Conservation (phyloP, 345 rosid species). For the Melaleuca alternifolia region DNA sequence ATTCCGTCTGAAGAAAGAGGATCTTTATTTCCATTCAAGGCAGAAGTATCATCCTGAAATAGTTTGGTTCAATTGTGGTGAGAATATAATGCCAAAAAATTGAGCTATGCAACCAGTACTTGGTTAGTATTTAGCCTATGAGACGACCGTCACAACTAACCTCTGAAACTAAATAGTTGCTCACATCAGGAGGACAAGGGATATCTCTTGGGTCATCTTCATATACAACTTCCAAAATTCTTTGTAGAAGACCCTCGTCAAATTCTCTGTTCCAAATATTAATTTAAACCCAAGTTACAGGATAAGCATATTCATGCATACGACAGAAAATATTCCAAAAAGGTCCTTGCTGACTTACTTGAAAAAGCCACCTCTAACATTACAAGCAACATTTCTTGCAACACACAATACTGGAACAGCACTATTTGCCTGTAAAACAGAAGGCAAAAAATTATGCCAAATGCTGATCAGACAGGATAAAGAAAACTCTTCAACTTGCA, state of each 20-base stretch:
- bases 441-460: slow-evolving; percentile 6
- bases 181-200: slow-evolving; percentile 93
- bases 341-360: slow-evolving; percentile 38
- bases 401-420: slow-evolving; percentile 76
- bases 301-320: neutral
- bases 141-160: slow-evolving; percentile 26
- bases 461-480: neutral
- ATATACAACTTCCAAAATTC: slow-evolving; percentile 60
- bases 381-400: slow-evolving; percentile 96
- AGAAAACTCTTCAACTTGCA: neutral
- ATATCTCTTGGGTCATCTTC: slow-evolving; percentile 65
- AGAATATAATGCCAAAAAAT: neutral
- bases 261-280: slow-evolving; percentile 56
- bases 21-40: slow-evolving; percentile 57
- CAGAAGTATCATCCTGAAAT: slow-evolving; percentile 66
- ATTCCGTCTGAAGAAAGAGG: slow-evolving; percentile 68
- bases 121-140: neutral
- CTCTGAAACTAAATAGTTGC: slow-evolving; percentile 87
- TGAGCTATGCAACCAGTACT: neutral
- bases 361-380: slow-evolving; percentile 94
- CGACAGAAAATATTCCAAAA: neutral
- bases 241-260: slow-evolving; percentile 83
- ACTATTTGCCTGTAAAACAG: slow-evolving; percentile 50
- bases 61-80: neutral
- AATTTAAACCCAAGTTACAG: neutral